These are phyloP conservation scores for Aphanomyces stellatus DNA, from an alignment of 352 stramenopile species.

Conservation along the genomic window DNA sequence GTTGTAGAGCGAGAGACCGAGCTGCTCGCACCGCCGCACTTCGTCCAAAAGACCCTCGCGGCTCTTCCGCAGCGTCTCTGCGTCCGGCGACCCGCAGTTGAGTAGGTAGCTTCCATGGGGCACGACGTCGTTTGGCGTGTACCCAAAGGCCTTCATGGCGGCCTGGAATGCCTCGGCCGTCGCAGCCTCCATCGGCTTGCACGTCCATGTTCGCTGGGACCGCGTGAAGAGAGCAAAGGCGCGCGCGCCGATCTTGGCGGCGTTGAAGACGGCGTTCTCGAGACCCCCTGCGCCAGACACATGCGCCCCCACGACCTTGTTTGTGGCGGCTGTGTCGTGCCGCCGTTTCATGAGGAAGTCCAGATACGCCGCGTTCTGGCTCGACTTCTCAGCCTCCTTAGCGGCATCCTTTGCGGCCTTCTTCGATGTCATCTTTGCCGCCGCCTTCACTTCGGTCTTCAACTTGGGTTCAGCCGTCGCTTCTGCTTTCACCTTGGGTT, in stretches of 20 bases:
- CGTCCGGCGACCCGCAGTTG: conserved; percentile 35
- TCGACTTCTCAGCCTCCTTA: not conserved
- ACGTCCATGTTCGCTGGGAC: conserved; percentile 31
- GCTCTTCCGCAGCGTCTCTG: conserved; percentile 27
- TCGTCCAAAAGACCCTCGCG: conserved; percentile 35
- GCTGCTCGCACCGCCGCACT: conserved; percentile 29
- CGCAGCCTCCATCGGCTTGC: conserved; percentile 21
- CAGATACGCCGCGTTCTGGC: not conserved
- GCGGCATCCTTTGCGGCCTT: conserved; percentile 1
- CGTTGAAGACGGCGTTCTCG: conserved; percentile 29
- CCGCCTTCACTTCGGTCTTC: not conserved
- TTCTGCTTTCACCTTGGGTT: too few relatives aligned
- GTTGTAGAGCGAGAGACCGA: conserved; percentile 33
- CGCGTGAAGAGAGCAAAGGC: conserved; percentile 36
- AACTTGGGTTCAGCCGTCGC: too few relatives aligned
- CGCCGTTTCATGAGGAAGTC: not conserved
- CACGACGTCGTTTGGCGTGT: conserved; percentile 25
- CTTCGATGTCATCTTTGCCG: not conserved
- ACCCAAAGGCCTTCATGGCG: conserved; percentile 12
- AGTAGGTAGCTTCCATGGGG: conserved; percentile 41
- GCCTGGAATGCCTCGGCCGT: conserved; percentile 23
- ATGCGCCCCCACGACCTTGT: conserved; percentile 33
- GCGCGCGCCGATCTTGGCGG: conserved; percentile 24
- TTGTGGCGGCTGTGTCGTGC: not conserved
- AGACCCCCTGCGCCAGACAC: conserved; percentile 32